These are phyloP conservation scores for Eimeria sp. DNA, from an alignment of 169 alveolate species.

Conservation along the genomic window DNA sequence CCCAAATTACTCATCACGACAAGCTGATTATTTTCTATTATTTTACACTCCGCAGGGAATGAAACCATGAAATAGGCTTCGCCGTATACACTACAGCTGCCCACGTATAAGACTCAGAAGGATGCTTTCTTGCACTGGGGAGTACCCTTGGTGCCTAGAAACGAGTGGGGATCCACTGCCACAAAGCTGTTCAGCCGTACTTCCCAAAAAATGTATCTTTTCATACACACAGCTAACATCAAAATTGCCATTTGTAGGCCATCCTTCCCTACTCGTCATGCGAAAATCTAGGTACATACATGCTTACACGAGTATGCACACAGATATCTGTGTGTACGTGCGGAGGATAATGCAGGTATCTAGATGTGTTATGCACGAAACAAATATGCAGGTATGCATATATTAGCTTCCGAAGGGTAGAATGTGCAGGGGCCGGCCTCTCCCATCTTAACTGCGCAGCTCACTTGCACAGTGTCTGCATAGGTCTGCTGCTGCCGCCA, in stretches of 20 bases:
- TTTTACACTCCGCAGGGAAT: neutral
- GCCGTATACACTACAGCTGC: neutral
- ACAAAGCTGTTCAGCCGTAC: neutral
- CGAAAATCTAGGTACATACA: neutral
- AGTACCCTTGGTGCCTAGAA: neutral
- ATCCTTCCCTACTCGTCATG: neutral
- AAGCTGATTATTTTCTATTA: neutral
- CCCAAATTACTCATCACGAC: neutral
- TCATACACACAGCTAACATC: neutral
- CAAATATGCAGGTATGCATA: neutral
- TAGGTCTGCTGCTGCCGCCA: conserved; percentile 51
- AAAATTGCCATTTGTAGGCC: neutral
- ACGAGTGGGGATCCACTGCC: neutral
- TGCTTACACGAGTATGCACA: neutral
- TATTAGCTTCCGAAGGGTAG: neutral
- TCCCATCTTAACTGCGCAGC: neutral
- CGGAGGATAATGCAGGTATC: neutral
- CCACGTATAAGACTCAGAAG: neutral
- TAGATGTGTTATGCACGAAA: neutral
- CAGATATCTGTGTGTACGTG: neutral
- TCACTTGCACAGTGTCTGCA: conserved; percentile 82
- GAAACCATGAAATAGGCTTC: neutral
- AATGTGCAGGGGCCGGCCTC: neutral
- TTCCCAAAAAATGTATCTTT: neutral
- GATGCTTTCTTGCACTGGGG: neutral